Base-by-base conservation (phyloP, 2,329 filamentous ascomycete genomes). In the Keithomyces neogunnii region DNA sequence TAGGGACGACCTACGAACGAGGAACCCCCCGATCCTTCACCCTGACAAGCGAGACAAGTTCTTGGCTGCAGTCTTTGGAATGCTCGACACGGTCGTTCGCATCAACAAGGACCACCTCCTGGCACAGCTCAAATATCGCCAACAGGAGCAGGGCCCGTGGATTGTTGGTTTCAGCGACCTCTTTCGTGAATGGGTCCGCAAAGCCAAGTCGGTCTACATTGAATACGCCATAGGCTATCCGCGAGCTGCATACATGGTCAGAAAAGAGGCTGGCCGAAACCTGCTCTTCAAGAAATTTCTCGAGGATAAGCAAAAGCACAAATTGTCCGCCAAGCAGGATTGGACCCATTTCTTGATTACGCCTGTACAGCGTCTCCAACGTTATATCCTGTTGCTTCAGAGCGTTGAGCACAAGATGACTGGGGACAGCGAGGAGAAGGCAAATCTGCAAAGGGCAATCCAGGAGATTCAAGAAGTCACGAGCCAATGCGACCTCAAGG, bases 131-230 rank as follows among this genome's bases (percentile, higher is more conserved):
- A 97, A 97, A 64, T 99, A 97, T 65, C 84, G 93, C 30, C 93
- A 99, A 66, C 88, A 93, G 62, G 93, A 97, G 65, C 92, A 99
- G 70, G 93, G 93, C 0, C 93, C 93, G 0, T 99, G 90, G 84
- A 85, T 99, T 53, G 77, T 81, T 10, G 93, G 93, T 3, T 96
- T 96, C 69, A 96, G 91, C 64, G 93, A 97, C 63, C 89, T 99
- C 47, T 97, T 99, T 74, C 79, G 93, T 53, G 93, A 99, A 70
- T 99, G 93, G 93, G 96, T 97, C 55, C 82, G 93, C 56, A 97
- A 96, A 68, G 93, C 93, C 33, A 89, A 86, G 66, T 74, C 79
- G 2, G 86, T 89, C 9, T 99, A 97, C 65, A 84, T 96, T 54
- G 90, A 95, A 53, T 99, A 97, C 66, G 92, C 92, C 39, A 85